Conservation (phyloP, 768 basidiomycete species). For the Lactifluus subvellereus region DNA sequence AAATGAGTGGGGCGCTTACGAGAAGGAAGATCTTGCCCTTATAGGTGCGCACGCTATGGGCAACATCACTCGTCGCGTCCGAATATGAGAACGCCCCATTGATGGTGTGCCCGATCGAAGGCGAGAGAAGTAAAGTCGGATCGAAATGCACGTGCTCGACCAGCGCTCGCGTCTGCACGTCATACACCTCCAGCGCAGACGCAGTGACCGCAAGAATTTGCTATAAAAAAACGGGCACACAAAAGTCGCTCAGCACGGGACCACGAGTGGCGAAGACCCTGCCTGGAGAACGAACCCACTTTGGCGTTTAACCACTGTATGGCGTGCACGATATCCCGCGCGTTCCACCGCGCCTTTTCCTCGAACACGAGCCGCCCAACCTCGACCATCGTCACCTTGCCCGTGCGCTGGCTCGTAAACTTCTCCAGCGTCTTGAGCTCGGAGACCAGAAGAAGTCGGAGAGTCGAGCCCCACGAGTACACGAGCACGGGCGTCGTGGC, state of each 20-base stretch:
- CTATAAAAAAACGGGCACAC: constrained; percentile 33
- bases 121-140: constrained; percentile 49
- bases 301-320: constrained; percentile 85
- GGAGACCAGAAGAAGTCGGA: constrained; percentile 61
- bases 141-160: constrained; percentile 62
- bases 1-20: constrained; percentile 43
- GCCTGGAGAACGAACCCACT: constrained; percentile 51
- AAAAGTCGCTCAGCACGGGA: background rate
- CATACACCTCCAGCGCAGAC: constrained; percentile 60
- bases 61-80: constrained; percentile 48
- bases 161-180: constrained; percentile 47
- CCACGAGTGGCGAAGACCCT: background rate
- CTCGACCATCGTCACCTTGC: constrained; percentile 54
- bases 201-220: constrained; percentile 63
- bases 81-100: constrained; percentile 44
- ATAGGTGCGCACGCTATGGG: constrained; percentile 72
- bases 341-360: constrained; percentile 52
- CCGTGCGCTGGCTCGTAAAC: constrained; percentile 47
- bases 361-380: constrained; percentile 62
- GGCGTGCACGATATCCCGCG: constrained; percentile 60
- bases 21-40: constrained; percentile 89
- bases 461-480: constrained; percentile 74
- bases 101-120: constrained; percentile 42
- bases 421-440: constrained; percentile 52
- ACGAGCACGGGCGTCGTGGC: constrained; percentile 60